These are phyloP conservation scores for Ogataea degrootiae DNA, from an alignment of 805 yeast genomes.

Conservation along the genomic window DNA sequence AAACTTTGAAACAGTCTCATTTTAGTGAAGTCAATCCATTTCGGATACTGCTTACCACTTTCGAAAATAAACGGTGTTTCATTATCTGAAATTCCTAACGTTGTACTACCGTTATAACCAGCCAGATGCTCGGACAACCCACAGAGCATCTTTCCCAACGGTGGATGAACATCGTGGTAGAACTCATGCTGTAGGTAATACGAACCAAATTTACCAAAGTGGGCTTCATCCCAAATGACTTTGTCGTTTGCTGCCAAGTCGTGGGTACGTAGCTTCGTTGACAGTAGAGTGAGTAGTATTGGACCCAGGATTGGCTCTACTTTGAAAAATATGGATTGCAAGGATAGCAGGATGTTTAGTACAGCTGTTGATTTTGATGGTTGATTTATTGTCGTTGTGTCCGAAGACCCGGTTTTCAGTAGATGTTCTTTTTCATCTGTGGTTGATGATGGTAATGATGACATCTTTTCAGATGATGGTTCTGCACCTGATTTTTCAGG, in stretches of 20 bases:
- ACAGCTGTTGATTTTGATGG: background rate
- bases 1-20: constrained; percentile 73
- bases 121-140: constrained; percentile 77
- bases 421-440: too few relatives aligned
- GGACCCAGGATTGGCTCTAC: constrained; percentile 38
- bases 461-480: too few relatives aligned
- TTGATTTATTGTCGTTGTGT: too few relatives aligned
- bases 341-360: background rate
- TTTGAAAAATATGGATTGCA: background rate
- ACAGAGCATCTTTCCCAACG: constrained; percentile 75
- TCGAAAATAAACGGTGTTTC: constrained; percentile 52
- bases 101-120: constrained; percentile 1
- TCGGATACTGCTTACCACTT: constrained; percentile 62
- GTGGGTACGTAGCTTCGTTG: constrained; percentile 55
- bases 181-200: constrained; percentile 74
- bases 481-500: too few relatives aligned
- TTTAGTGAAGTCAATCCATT: constrained; percentile 49
- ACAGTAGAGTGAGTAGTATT: constrained; percentile 36
- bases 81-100: background rate
- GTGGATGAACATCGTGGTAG: constrained; percentile 86
- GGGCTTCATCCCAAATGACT: constrained; percentile 93
- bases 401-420: too few relatives aligned
- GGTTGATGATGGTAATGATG: too few relatives aligned
- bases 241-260: constrained; percentile 50
- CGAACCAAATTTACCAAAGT: constrained; percentile 86